A percentile compares a stretch with the other conserved stretches of the same genome.
These are phyloP conservation scores for Fusarium clavum DNA, from an alignment of 2,329 filamentous ascomycete genomes.

Conservation along the genomic window DNA sequence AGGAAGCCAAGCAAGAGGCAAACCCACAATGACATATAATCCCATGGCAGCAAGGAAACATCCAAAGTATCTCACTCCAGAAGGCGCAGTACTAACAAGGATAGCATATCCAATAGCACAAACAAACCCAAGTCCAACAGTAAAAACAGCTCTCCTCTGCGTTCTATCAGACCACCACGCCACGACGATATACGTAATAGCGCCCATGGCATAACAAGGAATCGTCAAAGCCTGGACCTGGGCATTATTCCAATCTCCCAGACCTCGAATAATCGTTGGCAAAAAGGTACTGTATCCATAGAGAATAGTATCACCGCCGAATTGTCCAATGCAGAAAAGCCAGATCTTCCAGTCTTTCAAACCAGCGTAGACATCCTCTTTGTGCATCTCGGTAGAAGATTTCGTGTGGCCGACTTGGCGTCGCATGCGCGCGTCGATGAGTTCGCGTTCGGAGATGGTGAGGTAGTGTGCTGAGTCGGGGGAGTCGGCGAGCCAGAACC, in stretches of 20 bases:
- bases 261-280: constrained; percentile 72
- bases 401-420: constrained; percentile 47
- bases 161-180: constrained; percentile 69
- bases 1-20: constrained; percentile 57
- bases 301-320: constrained; percentile 72
- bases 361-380: constrained; percentile 67
- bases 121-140: constrained; percentile 63
- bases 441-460: constrained; percentile 60
- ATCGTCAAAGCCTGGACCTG: constrained; percentile 74
- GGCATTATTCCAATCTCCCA: constrained; percentile 58
- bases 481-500: constrained; percentile 47
- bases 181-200: constrained; percentile 67
- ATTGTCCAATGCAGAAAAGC: constrained; percentile 69
- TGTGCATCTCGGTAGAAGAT: constrained; percentile 51
- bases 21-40: constrained; percentile 61
- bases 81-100: constrained; percentile 64
- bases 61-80: constrained; percentile 69
- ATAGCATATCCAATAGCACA: constrained; percentile 68
- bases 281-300: constrained; percentile 73
- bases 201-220: constrained; percentile 72
- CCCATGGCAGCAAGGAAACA: constrained; percentile 73
- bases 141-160: constrained; percentile 67
- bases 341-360: constrained; percentile 71
- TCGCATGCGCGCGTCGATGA: constrained; percentile 47
- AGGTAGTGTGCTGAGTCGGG: constrained; percentile 67